phyloP scores from a whole-genome alignment of 805 yeast species.

The Ogataea glucozyma region DNA sequence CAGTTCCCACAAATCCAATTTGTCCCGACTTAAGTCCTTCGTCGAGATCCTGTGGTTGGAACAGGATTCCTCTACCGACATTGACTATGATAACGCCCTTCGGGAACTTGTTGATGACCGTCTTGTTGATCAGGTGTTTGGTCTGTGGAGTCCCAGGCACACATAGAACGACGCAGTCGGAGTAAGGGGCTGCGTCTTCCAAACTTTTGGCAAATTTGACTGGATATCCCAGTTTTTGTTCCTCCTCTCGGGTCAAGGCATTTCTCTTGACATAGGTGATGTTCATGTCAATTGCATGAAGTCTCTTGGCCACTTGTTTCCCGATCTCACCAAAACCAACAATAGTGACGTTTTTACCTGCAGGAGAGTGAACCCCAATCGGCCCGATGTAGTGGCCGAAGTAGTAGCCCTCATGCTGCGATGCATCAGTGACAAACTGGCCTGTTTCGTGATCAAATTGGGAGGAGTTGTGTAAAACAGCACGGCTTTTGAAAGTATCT shows the following conservation, averaged over 20 bases:
- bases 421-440: constrained; percentile 18
- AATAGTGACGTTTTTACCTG: constrained; percentile 57
- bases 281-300: constrained; percentile 62
- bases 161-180: constrained; percentile 63
- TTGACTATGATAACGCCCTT: constrained; percentile 65
- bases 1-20: constrained; percentile 67
- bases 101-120: constrained; percentile 47
- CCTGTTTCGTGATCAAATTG: constrained; percentile 37
- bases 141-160: constrained; percentile 68
- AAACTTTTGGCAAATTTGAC: constrained; percentile 49
- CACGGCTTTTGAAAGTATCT: constrained; percentile 49
- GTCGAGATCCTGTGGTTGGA: constrained; percentile 66
- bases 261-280: constrained; percentile 62
- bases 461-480: constrained; percentile 33
- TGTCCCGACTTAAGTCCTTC: constrained; percentile 60
- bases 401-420: constrained; percentile 28
- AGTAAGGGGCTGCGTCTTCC: constrained; percentile 34
- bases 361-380: constrained; percentile 48
- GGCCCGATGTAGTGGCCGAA: constrained; percentile 48
- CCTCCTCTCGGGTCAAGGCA: constrained; percentile 40
- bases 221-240: constrained; percentile 42
- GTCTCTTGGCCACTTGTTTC: constrained; percentile 56
- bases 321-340: constrained; percentile 82
- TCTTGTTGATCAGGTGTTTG: constrained; percentile 49
- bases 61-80: constrained; percentile 72